Evolutionary conservation across 257 asterid genomes (phyloP), one percentile per base, ranked within the genome.

Genomic region (Solanum corneliomulleri): DNA sequence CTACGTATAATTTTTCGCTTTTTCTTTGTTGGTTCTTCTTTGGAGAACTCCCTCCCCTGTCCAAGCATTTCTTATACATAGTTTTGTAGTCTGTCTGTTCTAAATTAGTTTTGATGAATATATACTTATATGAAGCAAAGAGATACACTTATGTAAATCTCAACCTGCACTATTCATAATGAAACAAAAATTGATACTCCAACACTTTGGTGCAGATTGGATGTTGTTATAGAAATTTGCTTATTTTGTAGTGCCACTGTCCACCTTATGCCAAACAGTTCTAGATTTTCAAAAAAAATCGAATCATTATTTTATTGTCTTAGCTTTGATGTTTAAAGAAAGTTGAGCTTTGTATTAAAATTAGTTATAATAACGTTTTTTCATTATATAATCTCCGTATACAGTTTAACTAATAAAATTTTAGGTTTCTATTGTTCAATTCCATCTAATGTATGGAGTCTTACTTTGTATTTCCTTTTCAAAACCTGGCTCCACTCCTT

Each of bases 11-110:
- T 11, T 49, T 49, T 37, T 68, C 49, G 66, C 75, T 58, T 29
- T 87, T 69, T 82, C 68, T 62, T 78, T 88, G 39, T 10, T 82
- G 88, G 92, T 89, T 93, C 92, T 92, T 87, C 83, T 9, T 13
- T 66, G 88, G 92, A 91, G 95, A 91, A 88, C 92, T 91, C 68
- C 72, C 47, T 68, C 72, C 69, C 85, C 64, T 88, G 90, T 88
- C 84, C 81, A 83, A 90, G 83, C 69, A 86, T 85, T 89, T 35
- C 18, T 23, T 88, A 82, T 77, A 69, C 89, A 80, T 92, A 88
- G 86, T n/a, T 82, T 52, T 82, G 58, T 87, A 87, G 71, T 14
- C 47, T 47, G 52, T 8, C n/a, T 82, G 60, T 82, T 11, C 44
- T 49, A 81, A 20, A 81, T 81, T 49, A 47, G 18, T 33, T 87